Evolutionary conservation across 345 rosid genomes (phyloP).

Genomic region (Balakata baccata): DNA sequence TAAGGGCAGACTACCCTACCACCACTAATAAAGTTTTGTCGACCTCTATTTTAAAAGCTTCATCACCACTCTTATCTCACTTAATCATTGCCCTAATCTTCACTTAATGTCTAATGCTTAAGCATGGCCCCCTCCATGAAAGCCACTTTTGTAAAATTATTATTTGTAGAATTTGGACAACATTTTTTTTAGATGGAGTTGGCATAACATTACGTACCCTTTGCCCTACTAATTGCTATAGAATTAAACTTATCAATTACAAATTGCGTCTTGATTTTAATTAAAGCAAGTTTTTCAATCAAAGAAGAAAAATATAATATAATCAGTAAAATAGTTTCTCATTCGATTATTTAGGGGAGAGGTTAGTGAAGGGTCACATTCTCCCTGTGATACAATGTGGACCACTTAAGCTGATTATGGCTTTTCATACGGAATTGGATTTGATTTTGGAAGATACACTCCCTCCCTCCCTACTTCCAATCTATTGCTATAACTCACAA

Average conservation of each 20-base stretch:
- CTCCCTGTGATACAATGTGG: slow-evolving; percentile 37
- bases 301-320: neutral
- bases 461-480: too few species aligned
- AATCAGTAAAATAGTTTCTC: slow-evolving; percentile 1
- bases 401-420: slow-evolving; percentile 3
- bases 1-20: slow-evolving; percentile 41
- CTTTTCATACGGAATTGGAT: neutral
- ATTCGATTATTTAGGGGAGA: slow-evolving; percentile 23
- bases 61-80: slow-evolving; percentile 22
- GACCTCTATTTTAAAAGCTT: slow-evolving; percentile 5
- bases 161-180: slow-evolving; percentile 23
- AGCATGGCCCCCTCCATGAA: slow-evolving; percentile 48
- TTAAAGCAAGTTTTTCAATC: too few species aligned
- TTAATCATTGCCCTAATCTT: slow-evolving; percentile 47
- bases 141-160: slow-evolving; percentile 40
- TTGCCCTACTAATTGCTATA: too few species aligned
- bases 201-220: neutral
- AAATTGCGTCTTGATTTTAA: too few species aligned
- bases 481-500: too few species aligned
- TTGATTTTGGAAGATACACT: too few species aligned
- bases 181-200: neutral
- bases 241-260: too few species aligned
- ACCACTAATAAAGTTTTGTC: slow-evolving; percentile 18
- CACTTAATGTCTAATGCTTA: slow-evolving; percentile 44
- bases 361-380: slow-evolving; percentile 45